Base-by-base conservation (phyloP, 1,284 basidiomycete species). In the Sphaerobolus stellatus region DNA sequence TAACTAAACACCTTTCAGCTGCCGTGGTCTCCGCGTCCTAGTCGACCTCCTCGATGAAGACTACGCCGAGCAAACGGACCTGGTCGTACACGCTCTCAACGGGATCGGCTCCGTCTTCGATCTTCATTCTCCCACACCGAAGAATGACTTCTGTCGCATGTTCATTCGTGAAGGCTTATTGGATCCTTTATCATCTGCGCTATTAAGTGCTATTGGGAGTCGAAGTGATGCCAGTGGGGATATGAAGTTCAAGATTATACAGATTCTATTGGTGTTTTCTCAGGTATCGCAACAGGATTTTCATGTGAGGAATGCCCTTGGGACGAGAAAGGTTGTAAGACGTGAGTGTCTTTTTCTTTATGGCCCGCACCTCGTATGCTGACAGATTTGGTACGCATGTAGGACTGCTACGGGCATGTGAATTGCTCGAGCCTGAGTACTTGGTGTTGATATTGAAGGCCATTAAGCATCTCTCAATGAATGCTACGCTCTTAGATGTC, bases 91-190 rank as follows among this genome's bases (percentile, higher is more conserved):
- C 59, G 94, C 96, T 1, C 80, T 99, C 3, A 93, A 96, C 57
- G 95, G 95, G 11, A 94, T 99, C 52, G 88, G 89, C 52, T 93
- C 88, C 61, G 96, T 98, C 2, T 96, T 99, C 64, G 95, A 98
- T 61, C 80, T 98, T 9, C 86, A 95, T 71, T 94, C 91, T 48
- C 92, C 95, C 1, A 97, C 94, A 7, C 95, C 94, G 7, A 92
- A 97, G 65, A 98, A 96, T 67, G 96, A 98, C 71, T 98, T 98
- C 68, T 98, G 95, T 67, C 84, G 96, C 16, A 97, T 98, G 91
- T 95, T 98, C 72, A 94, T 97, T 29, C 83, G 93, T 24, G 96
- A 98, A 71, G 95, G 95, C 16, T 77, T 98, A 5, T 77, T 98
- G 33, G 95, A 98, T 61, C 96, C 96, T 0, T 74, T 99, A 1